phyloP scores from a whole-genome alignment of 2,329 filamentous ascomycete genomes.

The Verruconis gallopava region DNA sequence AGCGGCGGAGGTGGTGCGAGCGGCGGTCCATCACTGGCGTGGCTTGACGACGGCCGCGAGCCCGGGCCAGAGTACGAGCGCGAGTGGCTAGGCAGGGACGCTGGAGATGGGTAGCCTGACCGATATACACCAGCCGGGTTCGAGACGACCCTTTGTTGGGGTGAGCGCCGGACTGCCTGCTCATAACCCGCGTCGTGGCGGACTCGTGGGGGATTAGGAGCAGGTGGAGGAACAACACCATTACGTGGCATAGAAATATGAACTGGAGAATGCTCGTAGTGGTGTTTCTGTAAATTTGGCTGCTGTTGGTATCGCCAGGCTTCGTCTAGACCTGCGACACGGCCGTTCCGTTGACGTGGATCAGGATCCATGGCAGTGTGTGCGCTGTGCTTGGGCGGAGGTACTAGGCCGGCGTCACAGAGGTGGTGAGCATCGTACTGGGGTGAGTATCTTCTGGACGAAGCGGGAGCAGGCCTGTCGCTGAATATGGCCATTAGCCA shows the following conservation, averaged over 20 bases:
- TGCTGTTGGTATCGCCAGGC: too few relatives aligned
- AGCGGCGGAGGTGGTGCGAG: conserved; percentile 2
- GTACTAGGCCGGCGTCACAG: too few relatives aligned
- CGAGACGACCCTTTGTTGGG: conserved; percentile 3
- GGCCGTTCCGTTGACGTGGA: not conserved
- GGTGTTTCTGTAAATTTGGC: too few relatives aligned
- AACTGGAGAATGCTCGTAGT: too few relatives aligned
- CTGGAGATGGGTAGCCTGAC: not conserved
- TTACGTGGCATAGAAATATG: not conserved
- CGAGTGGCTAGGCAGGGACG: conserved; percentile 1
- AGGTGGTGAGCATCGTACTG: not conserved
- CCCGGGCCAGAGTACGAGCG: conserved; percentile 5
- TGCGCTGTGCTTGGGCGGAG: too few relatives aligned
- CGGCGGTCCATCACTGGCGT: not conserved
- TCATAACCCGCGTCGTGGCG: not conserved
- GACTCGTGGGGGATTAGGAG: not conserved
- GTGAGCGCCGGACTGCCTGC: conserved; percentile 4
- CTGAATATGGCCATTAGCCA: conserved; percentile 7
- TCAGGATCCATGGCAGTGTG: not conserved
- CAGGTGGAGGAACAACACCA: not conserved
- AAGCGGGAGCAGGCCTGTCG: not conserved
- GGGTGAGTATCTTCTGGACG: not conserved
- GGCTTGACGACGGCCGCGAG: conserved; percentile 2
- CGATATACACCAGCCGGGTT: conserved; percentile 7
- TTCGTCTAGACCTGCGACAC: not conserved